phyloP scores from a whole-genome alignment of 331 rosid genomes.

The Rhamnella rubrinervis region DNA sequence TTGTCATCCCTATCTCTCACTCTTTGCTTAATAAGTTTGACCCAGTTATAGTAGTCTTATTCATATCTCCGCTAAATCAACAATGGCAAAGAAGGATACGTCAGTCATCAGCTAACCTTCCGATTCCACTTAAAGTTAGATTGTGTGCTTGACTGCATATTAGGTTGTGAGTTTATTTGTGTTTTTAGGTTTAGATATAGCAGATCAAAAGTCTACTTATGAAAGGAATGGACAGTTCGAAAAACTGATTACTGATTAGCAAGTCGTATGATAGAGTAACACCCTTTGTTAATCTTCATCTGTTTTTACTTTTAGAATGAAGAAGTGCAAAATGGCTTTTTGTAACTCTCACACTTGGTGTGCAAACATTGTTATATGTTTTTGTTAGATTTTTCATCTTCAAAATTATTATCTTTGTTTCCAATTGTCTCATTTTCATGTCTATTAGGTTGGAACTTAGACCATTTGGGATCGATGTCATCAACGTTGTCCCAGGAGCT shows the following conservation, averaged over 20 bases:
- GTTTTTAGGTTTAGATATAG: neutral
- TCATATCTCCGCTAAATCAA: neutral
- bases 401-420: neutral
- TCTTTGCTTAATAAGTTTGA: neutral
- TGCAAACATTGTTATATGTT: neutral
- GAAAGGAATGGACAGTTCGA: neutral
- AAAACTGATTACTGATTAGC: neutral
- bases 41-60: neutral
- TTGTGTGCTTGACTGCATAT: neutral
- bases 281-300: too few relatives aligned
- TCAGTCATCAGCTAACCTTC: neutral
- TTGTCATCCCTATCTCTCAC: slow-evolving; percentile 10
- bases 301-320: too few relatives aligned
- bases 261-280: too few relatives aligned
- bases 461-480: slow-evolving; percentile 79
- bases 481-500: slow-evolving; percentile 81
- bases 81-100: too few relatives aligned
- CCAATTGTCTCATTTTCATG: neutral
- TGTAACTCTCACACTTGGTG: too few relatives aligned
- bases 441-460: slow-evolving; percentile 60
- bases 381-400: neutral
- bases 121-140: neutral
- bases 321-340: too few relatives aligned
- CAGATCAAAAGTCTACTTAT: neutral
- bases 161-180: neutral